Evolutionary conservation across 225 moss, liverwort and hornwort genomes (phyloP), one percentile per base, ranked within the genome.

Genomic region (Bryoerythrophyllum caledonicum): DNA sequence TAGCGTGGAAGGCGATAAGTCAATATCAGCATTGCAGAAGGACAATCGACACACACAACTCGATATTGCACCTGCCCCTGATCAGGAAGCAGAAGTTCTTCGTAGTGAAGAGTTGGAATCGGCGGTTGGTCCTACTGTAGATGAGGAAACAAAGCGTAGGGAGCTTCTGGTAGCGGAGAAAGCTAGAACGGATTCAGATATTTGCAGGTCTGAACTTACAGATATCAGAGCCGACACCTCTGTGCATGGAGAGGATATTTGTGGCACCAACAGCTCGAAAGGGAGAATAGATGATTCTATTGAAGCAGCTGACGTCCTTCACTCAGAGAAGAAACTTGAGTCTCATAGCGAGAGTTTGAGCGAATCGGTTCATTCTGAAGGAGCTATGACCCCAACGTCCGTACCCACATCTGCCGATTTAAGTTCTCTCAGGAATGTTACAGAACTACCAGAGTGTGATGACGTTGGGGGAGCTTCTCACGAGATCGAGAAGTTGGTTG

Each of bases 401-500:
- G 83, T 75, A 67, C 67, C 74, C 52, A 60, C 69, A 19, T 63
- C 75, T 69, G 69, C 61, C 49, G 65, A 80, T 13, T 74, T 57
- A 68, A 76, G 63, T 57, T 21, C 65, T 70, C 40, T 65, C 27
- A 70, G 49, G 62, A 82, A 84, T n/a, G 61, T 77, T 67, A 77
- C 72, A 68, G 85, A 82, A 71, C 71, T 65, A 64, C 82, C 82
- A 21, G 81, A 44, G 52, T 77, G 57, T 78, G 84, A 82, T 24
- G 86, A 87, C 25, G 79, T 77, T 53, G 84, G 74, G 44, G 83
- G 70, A 61, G 78, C 75, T 76, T 32, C 63, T 80, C 63, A 46
- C 12, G 88, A 85, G 53, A 57, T 64, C 37, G 87, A 89, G 77
- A 84, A 75, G 26, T 57, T 77, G 79, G 68, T 80, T 76, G 82